Evolutionary conservation across 495 filamentous ascomycete genomes (phyloP), one percentile per base, ranked within the genome.

Genomic region (Hyaloscypha variabilis): DNA sequence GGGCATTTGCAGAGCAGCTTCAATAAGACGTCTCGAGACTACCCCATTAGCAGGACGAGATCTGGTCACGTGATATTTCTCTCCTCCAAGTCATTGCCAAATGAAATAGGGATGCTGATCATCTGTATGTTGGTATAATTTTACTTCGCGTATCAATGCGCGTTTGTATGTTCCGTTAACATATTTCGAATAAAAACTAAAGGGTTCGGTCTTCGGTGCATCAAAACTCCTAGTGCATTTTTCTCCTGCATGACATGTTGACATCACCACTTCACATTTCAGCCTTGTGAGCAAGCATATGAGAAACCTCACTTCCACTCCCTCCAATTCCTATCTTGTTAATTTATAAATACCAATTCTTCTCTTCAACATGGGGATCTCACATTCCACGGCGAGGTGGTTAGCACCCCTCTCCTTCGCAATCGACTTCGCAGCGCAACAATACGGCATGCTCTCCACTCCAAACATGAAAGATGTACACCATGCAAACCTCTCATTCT

Each of bases 401-500:
- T 65, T 77, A 26, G 80, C 82, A 21, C 81, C 81, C n/a, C 68
- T 78, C 50, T 79, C 76, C 60, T 83, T 82, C 68, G 26, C 75
- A 34, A 74, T 78, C 68, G 77, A 82, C 73, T 80, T 82, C 67
- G 76, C 78, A 19, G 73, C 75, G 1, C 79, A 83, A 66, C 78
- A 80, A 68, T 81, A 81, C 69, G 80, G 80, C 65, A 75, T 83
- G 66, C 69, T 78, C 26, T 73, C 73, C 31, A 70, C 63, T 3
- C 82, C 82, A 10, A 82, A 79, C 67, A 84, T 83, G 82, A 76
- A 80, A 65, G 77, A 80, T 46, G 73, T 84, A 50, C 79, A 83
- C 67, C 75, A 83, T 66, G 61, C 67, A 25, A 83, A 85, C 72
- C 69, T 83, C 26, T 81, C 81, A 10, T 83, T 83, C 69, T 83